Evolutionary conservation across 1,139 yeast genomes (phyloP).

Genomic region (Petasospora fabianii): DNA sequence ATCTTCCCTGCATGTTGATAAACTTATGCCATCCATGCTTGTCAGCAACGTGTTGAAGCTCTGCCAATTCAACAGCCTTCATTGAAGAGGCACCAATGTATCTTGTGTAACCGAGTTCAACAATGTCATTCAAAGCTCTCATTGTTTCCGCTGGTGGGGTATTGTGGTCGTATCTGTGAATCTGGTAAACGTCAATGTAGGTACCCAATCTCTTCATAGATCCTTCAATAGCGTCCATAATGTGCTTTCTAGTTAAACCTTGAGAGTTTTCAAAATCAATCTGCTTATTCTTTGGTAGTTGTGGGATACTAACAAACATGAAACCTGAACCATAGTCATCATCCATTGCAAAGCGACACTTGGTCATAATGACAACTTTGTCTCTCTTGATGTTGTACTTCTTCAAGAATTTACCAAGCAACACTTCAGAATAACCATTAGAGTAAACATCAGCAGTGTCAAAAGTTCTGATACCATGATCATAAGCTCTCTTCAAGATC

Average conservation of each 20-base stretch:
- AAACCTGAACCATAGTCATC: constrained; percentile 5
- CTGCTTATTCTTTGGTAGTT: not conserved
- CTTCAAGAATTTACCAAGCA: constrained; percentile 19
- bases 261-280: constrained; percentile 28
- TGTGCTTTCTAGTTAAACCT: constrained; percentile 47
- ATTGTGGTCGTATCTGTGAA: constrained; percentile 42
- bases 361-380: constrained; percentile 19
- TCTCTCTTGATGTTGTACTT: constrained; percentile 20
- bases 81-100: constrained; percentile 21
- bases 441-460: constrained; percentile 22
- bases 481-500: constrained; percentile 17
- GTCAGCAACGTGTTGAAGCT: constrained; percentile 30
- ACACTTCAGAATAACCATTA: constrained; percentile 15
- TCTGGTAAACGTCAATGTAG: constrained; percentile 45
- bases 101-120: constrained; percentile 14
- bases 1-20: constrained; percentile 15
- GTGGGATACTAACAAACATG: not conserved
- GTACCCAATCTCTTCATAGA: constrained; percentile 46
- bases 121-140: constrained; percentile 17
- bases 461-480: constrained; percentile 17
- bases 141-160: constrained; percentile 29
- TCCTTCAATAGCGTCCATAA: constrained; percentile 41
- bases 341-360: constrained; percentile 12
- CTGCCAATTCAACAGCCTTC: constrained; percentile 17
- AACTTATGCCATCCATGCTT: constrained; percentile 40